Conservation (phyloP, 2,329 filamentous ascomycete species). For the Trichoderma semiorbis region DNA sequence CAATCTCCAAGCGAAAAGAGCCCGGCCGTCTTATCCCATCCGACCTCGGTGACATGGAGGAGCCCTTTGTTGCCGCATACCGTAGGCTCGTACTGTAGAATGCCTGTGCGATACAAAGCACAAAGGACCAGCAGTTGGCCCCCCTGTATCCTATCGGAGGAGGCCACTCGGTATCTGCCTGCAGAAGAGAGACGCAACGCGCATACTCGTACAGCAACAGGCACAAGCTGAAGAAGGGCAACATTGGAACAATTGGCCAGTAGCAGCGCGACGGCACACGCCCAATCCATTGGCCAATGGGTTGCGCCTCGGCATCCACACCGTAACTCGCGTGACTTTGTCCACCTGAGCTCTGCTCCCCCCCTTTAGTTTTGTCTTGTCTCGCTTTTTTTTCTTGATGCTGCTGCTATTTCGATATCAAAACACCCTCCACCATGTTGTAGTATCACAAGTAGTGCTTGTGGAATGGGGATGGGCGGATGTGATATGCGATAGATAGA, state of each 20-base stretch:
- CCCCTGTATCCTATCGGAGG: not conserved
- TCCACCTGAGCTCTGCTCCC: constrained; percentile 11
- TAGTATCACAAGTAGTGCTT: not conserved
- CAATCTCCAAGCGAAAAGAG: not conserved
- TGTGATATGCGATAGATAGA: not conserved
- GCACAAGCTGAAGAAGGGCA: not conserved
- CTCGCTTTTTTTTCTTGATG: not conserved
- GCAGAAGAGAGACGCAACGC: not conserved
- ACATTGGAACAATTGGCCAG: constrained; percentile 15
- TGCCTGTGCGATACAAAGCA: not conserved
- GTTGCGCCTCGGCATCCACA: constrained; percentile 17
- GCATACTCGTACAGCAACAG: not conserved
- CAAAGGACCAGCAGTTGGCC: not conserved
- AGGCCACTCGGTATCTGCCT: not conserved
- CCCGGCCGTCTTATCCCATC: not conserved
- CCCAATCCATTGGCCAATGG: constrained; percentile 17
- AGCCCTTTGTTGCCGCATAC: not conserved
- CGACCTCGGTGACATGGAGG: not conserved
- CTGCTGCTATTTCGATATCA: not conserved
- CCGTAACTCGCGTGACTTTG: constrained; percentile 17
- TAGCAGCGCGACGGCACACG: constrained; percentile 1
- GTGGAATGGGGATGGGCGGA: not conserved
- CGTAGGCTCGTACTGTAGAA: not conserved
- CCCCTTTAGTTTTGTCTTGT: not conserved
- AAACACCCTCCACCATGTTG: not conserved